A percentile compares a stretch with the other conserved stretches of the same genome.
Evolutionary conservation across 768 basidiomycete genomes (phyloP).

Genomic region (Termitomyces sp.): DNA sequence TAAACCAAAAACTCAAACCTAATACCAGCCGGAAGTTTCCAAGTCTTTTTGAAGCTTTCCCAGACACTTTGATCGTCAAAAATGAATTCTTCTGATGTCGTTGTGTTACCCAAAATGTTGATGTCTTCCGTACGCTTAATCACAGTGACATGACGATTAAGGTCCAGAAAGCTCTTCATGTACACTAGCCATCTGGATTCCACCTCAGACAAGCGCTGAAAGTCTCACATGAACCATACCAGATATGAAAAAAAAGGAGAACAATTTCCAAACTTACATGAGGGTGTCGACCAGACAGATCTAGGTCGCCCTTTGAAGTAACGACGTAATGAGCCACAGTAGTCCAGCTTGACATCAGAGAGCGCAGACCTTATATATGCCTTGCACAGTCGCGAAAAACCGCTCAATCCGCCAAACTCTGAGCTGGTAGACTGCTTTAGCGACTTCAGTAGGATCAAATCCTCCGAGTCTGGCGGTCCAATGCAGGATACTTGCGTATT

Average conservation of each 20-base stretch:
- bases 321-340: background rate
- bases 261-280: background rate
- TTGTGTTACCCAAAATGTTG: background rate
- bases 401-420: background rate
- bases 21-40: background rate
- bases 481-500: too few relatives aligned
- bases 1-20: background rate
- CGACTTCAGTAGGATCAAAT: background rate
- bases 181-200: background rate
- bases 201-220: background rate
- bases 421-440: background rate
- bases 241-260: background rate
- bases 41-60: background rate
- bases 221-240: background rate
- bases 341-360: background rate
- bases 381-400: background rate
- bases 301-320: background rate
- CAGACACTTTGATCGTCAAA: background rate
- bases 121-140: background rate
- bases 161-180: background rate
- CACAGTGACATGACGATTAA: background rate
- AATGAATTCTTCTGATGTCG: too few relatives aligned
- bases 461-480: too few relatives aligned
- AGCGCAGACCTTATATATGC: background rate
- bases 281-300: conserved; percentile 5